These are phyloP conservation scores for Lathyrus sativus DNA, from an alignment of 306 rosid genomes.

Conservation along the genomic window DNA sequence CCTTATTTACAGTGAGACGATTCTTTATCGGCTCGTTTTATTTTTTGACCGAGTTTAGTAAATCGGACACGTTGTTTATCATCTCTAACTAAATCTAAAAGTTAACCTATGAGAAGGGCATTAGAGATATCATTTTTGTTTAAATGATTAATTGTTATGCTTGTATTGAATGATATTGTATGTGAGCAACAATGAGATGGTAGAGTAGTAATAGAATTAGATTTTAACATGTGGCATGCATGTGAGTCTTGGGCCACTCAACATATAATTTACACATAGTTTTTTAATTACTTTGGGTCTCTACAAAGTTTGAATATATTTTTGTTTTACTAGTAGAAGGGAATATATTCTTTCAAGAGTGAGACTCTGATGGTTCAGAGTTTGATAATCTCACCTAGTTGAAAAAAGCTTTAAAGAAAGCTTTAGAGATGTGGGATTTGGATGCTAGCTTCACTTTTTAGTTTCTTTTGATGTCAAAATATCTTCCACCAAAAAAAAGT, in stretches of 20 bases:
- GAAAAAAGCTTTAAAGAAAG: constrained; percentile 41
- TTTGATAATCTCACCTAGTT: constrained; percentile 44
- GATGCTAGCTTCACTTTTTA: constrained; percentile 51
- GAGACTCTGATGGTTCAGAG: constrained; percentile 49
- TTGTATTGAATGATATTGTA: constrained; percentile 16
- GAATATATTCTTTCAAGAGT: constrained; percentile 59
- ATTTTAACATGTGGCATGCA: constrained; percentile 54
- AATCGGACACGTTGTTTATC: too few species aligned
- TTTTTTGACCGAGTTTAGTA: too few species aligned
- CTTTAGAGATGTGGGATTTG: constrained; percentile 50
- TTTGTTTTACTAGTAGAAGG: constrained; percentile 40
- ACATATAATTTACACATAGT: constrained; percentile 3
- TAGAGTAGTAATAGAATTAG: constrained; percentile 36
- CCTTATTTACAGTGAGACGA: too few species aligned
- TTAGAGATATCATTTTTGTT: not conserved
- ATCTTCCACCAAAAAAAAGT: constrained; percentile 34
- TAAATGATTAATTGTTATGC: not conserved
- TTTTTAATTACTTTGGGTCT: constrained; percentile 23
- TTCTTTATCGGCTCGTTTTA: too few species aligned
- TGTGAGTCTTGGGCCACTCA: constrained; percentile 54
- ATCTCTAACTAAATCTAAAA: too few species aligned
- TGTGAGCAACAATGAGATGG: constrained; percentile 36
- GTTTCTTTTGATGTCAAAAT: constrained; percentile 52
- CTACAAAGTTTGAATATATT: constrained; percentile 44
- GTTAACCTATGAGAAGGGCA: not conserved